Evolutionary conservation across 495 filamentous ascomycete genomes (phyloP).

Genomic region (Cercophora newfieldiana): DNA sequence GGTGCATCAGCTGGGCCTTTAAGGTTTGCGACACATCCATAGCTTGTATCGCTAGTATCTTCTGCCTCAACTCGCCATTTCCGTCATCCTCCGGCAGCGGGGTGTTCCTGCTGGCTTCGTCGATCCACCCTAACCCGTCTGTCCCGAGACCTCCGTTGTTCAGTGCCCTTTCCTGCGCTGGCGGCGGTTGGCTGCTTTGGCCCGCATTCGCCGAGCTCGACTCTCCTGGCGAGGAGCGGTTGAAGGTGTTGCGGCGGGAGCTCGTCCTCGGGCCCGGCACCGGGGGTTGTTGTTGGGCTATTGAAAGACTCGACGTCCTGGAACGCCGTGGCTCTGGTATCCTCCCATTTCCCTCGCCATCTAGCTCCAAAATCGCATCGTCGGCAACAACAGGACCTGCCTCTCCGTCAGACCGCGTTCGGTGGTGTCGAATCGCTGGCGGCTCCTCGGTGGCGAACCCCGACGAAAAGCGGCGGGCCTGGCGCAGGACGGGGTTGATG

Average conservation of each 20-base stretch:
- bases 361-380: constrained; percentile 27
- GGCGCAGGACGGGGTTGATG: constrained; percentile 74
- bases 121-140: constrained; percentile 12
- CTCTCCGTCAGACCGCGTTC: constrained; percentile 21
- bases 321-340: not conserved
- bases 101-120: not conserved
- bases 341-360: constrained; percentile 4
- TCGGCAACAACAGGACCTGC: not conserved
- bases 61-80: constrained; percentile 71
- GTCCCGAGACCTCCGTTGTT: not conserved
- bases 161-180: not conserved
- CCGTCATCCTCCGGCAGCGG: constrained; percentile 88
- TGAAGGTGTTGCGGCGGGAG: not conserved
- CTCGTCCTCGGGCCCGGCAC: not conserved
- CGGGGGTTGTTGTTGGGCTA: not conserved
- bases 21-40: constrained; percentile 63
- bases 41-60: constrained; percentile 75
- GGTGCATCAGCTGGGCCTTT: constrained; percentile 83
- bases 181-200: not conserved
- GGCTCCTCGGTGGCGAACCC: constrained; percentile 37
- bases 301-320: not conserved
- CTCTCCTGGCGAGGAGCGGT: not conserved
- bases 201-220: not conserved
- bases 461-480: constrained; percentile 67
- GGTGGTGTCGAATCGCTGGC: constrained; percentile 20